Evolutionary conservation across 169 alveolate species (phyloP), one percentile per base, ranked within the genome.

Genomic region (Plasmodium blacklocki): DNA sequence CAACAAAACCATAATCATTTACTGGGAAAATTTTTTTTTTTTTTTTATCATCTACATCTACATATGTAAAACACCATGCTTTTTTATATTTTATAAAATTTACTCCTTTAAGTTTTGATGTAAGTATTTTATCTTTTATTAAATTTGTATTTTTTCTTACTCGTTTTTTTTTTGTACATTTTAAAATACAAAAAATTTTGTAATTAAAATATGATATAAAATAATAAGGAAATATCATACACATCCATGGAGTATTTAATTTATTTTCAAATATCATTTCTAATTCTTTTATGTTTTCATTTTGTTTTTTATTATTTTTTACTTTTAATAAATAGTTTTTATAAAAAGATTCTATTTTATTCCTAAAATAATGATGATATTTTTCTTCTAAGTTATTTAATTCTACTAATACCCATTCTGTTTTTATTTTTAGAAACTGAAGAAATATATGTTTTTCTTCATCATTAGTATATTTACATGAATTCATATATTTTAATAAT

Each of bases 21-120:
- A 94, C 80, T 29, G 93, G 78, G 58, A 94, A 94, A 3, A 88
- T 19, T 50, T 92, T 91, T 85, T 94, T 87, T 23, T 91, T 72
- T 29, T 93, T 83, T 29, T 83, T 88, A 43, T 94, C 96, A 66
- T 86, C 90, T 32, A 94, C 75, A 19, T 92, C 95, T 19, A 88
- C 56, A 54, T 89, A 94, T 1, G 92, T 92, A n/a, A 93, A 74
- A 49, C 91, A 93, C 88, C 89, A 94, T 8, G 95, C 76, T 58
- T 88, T 91, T 76, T 94, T 94, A 68, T 92, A 91, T 52, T 88
- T 78, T 80, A 91, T 83, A 74, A 88, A 94, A 56, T 43, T 32
- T 11, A 64, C 39, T 89, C 95, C 83, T 75, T 52, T 56, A 92
- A 93, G 18, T 83, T 67, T 45, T 49, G 73, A 52, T 11, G 21